Evolutionary conservation across 176 grass and related monocot species (phyloP), one percentile per base, ranked within the genome.

Genomic region (Triticum monococcum): DNA sequence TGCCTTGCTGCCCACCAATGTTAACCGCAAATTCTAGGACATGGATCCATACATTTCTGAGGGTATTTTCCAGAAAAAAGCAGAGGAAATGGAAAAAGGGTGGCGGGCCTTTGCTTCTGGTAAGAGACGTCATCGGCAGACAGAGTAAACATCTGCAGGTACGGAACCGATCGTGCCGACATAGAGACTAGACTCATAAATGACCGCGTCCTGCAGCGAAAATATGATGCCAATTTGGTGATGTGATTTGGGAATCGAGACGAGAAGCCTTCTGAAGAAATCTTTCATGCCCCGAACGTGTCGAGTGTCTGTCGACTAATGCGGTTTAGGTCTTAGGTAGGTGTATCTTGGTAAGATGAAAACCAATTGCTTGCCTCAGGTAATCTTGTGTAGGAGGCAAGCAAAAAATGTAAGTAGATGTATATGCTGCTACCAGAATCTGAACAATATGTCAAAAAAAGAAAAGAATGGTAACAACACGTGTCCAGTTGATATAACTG

Each of bases 241-340:
- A 80, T 38, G 37, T 40, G 68, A 70, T 84, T 84, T 30, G 36
- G 50, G 61, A 83, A 31, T 84, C 50, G 20, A 81, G 81, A 77
- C 32, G 62, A 56, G 50, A 85, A 88, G 24, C 24, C 54, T 78
- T 64, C 16, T 85, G 63, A 91, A 5, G 11, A 70, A 26, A 77
- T 81, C 23, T 17, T 26, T 80, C 14, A 30, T 46, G 61, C 24
- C 35, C 12, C 23, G 68, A 86, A 85, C 13, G 0, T 83, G 66
- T 74, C 35, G n/a, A 54, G 0, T 68, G 64, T 72, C 32, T 76
- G 63, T 52, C 31, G 6, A 37, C 24, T 69, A 16, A 75, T 60
- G 77, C 46, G 48, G 81, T 81, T 85, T 17, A 83, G 75, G 41
- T 72, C 81, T 40, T 69, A 20, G 79, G 38, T 70, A 24, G 73